These are phyloP conservation scores for Musa itinerans DNA, from an alignment of 176 grass and related monocot species.

Conservation along the genomic window DNA sequence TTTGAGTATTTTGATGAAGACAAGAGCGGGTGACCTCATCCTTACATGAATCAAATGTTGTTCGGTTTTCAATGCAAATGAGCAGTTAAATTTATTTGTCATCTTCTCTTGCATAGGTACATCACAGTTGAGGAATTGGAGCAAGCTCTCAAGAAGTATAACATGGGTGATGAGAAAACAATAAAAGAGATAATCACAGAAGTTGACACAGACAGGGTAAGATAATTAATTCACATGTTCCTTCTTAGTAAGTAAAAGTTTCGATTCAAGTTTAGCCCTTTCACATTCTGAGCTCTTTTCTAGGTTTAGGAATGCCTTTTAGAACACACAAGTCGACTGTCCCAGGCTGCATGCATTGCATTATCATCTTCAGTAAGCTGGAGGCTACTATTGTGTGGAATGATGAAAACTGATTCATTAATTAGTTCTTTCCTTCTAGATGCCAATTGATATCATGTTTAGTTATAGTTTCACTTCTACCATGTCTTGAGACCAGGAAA, in stretches of 20 bases:
- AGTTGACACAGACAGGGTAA: conserved; percentile 89
- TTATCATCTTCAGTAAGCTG: too few species aligned
- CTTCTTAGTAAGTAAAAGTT: conserved; percentile 8
- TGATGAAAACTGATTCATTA: too few species aligned
- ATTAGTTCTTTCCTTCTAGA: too few species aligned
- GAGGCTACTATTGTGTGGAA: too few species aligned
- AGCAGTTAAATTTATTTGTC: conserved; percentile 23
- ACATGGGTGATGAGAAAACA: conserved; percentile 95
- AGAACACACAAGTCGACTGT: too few species aligned
- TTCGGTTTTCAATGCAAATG: background rate
- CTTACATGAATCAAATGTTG: background rate
- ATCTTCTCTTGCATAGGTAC: conserved; percentile 40
- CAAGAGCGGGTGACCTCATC: conserved; percentile 69
- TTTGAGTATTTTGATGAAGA: conserved; percentile 99
- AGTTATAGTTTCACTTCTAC: background rate
- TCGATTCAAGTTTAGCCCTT: background rate
- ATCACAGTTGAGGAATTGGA: conserved; percentile 95
- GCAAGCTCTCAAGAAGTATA: conserved; percentile 95
- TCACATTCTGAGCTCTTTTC: too few species aligned
- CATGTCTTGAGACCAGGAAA: background rate
- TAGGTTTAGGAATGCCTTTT: too few species aligned
- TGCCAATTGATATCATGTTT: background rate
- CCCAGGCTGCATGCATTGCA: too few species aligned
- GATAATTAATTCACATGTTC: conserved; percentile 6
- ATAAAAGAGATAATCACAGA: conserved; percentile 98